Conservation (phyloP, 768 basidiomycete species). For the Hemileccinum rubropunctum region DNA sequence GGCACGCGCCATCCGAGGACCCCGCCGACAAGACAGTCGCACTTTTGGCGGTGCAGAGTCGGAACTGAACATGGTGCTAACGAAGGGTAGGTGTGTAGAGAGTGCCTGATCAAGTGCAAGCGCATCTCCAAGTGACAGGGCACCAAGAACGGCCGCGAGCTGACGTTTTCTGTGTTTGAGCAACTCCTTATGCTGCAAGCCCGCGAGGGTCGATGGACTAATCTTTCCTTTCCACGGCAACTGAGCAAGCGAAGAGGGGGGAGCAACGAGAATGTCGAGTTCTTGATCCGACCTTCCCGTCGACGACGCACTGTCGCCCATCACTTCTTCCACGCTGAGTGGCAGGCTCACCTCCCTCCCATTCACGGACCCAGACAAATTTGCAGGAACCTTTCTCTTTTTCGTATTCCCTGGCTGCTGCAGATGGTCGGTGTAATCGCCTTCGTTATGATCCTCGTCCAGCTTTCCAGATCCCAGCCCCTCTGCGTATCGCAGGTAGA, state of each 20-base stretch:
- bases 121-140: slow-evolving; percentile 63
- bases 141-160: slow-evolving; percentile 66
- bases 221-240: slow-evolving; percentile 44
- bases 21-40: slow-evolving; percentile 54
- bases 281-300: slow-evolving; percentile 25
- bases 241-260: slow-evolving; percentile 23
- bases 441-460: slow-evolving; percentile 55
- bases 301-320: slow-evolving; percentile 26
- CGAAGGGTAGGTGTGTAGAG: slow-evolving; percentile 40
- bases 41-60: slow-evolving; percentile 34
- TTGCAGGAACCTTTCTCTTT: slow-evolving; percentile 83
- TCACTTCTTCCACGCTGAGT: slow-evolving; percentile 45
- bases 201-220: slow-evolving; percentile 60
- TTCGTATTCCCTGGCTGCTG: slow-evolving; percentile 82
- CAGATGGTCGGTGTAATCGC: slow-evolving; percentile 65
- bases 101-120: slow-evolving; percentile 79
- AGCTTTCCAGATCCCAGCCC: slow-evolving; percentile 32
- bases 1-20: slow-evolving; percentile 49
- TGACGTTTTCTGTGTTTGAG: slow-evolving; percentile 67
- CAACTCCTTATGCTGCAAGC: slow-evolving; percentile 73
- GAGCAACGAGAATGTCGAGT: slow-evolving; percentile 18
- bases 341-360: slow-evolving; percentile 43
- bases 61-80: slow-evolving; percentile 35
- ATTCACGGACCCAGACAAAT: slow-evolving; percentile 40
- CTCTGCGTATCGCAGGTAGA: slow-evolving; percentile 25